Evolutionary conservation across 257 asterid species (phyloP).

Genomic region (Verbascum thapsus): DNA sequence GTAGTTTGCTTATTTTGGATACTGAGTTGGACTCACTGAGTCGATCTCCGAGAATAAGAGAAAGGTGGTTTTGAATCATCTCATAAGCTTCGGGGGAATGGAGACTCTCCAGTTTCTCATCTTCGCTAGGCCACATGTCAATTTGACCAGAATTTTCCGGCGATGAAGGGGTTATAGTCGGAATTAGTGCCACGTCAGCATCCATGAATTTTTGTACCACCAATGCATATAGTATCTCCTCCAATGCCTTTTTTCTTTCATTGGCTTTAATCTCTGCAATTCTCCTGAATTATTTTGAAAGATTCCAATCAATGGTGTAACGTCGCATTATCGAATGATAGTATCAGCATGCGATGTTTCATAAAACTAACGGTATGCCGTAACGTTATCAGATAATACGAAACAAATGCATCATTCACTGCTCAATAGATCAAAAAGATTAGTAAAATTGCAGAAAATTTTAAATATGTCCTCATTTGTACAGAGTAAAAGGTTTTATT

Average conservation of each 20-base stretch:
- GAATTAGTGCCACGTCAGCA: conserved; percentile 68
- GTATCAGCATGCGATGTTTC: too few species aligned
- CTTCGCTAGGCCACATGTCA: conserved; percentile 63
- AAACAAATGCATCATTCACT: too few species aligned
- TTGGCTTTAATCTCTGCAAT: conserved; percentile 92
- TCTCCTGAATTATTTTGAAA: conserved; percentile 55
- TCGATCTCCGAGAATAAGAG: conserved; percentile 79
- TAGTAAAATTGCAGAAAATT: too few species aligned
- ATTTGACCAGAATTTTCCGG: conserved; percentile 51
- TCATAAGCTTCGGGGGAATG: conserved; percentile 92
- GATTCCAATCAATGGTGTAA: not conserved
- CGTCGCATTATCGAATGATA: too few species aligned
- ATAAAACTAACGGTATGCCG: too few species aligned
- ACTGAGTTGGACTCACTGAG: conserved; percentile 48
- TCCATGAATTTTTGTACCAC: conserved; percentile 94
- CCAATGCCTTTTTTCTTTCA: conserved; percentile 78
- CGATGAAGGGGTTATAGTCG: conserved; percentile 53
- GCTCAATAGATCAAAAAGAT: too few species aligned
- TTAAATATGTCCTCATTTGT: too few species aligned
- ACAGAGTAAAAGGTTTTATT: too few species aligned
- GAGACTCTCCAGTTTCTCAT: conserved; percentile 57
- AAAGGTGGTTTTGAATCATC: conserved; percentile 90
- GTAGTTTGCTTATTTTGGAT: conserved; percentile 71
- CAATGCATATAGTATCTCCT: conserved; percentile 86
- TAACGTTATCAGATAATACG: too few species aligned